Percentiles rank a stretch among this genome's conserved stretches.
Conservation (phyloP, 495 filamentous ascomycete species). For the Patellaria atrata region DNA sequence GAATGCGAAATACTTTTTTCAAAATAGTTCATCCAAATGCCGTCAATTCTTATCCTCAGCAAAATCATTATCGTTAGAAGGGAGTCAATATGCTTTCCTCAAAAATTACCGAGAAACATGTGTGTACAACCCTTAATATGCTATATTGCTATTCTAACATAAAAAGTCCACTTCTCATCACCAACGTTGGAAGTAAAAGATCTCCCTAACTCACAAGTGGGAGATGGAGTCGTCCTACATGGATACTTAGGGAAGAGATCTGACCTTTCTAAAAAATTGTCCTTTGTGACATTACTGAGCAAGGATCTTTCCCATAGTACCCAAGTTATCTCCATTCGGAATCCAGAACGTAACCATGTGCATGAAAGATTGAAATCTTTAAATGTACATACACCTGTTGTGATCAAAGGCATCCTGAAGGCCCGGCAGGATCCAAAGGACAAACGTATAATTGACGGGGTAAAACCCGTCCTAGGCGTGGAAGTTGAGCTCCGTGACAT, state of each 20-base stretch:
- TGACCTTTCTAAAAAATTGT: slow-evolving; percentile 49
- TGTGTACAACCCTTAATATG: slow-evolving; percentile 20
- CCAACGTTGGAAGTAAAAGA: slow-evolving; percentile 29
- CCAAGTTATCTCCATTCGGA: slow-evolving; percentile 36
- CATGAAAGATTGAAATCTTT: slow-evolving; percentile 36
- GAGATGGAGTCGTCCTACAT: slow-evolving; percentile 44
- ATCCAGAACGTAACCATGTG: slow-evolving; percentile 17
- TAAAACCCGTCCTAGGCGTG: slow-evolving; percentile 30
- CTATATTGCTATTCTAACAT: not conserved
- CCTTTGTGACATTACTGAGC: slow-evolving; percentile 50
- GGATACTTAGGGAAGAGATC: slow-evolving; percentile 55
- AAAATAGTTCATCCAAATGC: no score
- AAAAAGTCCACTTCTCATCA: slow-evolving; percentile 38
- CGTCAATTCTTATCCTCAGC: no score
- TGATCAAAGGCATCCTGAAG: slow-evolving; percentile 36
- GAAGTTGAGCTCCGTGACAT: slow-evolving; percentile 54
- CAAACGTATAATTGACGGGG: not conserved
- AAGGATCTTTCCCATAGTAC: slow-evolving; percentile 34
- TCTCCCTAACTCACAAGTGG: slow-evolving; percentile 20
- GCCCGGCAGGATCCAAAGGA: slow-evolving; percentile 17
- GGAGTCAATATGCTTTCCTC: slow-evolving; percentile 27
- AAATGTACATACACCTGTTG: slow-evolving; percentile 38
- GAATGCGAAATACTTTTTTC: no score
- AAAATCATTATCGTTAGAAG: no score
- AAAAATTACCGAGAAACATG: slow-evolving; percentile 37